Percentiles rank a stretch among this genome's conserved stretches.
These are phyloP conservation scores for Proliferodiscus dingleyae DNA, from an alignment of 2,329 filamentous ascomycete species.

Conservation along the genomic window DNA sequence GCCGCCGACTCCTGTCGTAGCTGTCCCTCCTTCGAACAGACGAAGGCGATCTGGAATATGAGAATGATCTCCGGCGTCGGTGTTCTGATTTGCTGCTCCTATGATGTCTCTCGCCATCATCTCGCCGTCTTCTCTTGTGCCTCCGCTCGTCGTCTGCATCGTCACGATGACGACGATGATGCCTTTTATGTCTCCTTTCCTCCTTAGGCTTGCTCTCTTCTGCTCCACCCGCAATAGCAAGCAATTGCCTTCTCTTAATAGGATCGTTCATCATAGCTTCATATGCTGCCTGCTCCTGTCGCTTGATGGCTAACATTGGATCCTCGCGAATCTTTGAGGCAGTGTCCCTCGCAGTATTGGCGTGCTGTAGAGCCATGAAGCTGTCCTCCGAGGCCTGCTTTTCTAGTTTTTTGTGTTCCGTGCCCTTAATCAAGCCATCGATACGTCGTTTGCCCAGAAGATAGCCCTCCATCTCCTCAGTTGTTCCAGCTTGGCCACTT, in stretches of 20 bases:
- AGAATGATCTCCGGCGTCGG: slow-evolving; percentile 40
- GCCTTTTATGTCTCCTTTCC: slow-evolving; percentile 42
- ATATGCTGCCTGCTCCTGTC: slow-evolving; percentile 78
- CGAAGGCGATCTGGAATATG: slow-evolving; percentile 30
- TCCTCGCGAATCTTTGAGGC: slow-evolving; percentile 85
- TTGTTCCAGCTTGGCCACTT: slow-evolving; percentile 66
- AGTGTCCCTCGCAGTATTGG: slow-evolving; percentile 73
- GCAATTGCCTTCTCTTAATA: slow-evolving; percentile 59
- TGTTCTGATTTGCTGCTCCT: slow-evolving; percentile 33
- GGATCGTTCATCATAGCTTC: slow-evolving; percentile 77
- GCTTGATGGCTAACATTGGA: slow-evolving; percentile 88
- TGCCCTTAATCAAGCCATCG: slow-evolving; percentile 78
- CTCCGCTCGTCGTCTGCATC: slow-evolving; percentile 35
- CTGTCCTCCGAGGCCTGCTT: slow-evolving; percentile 62
- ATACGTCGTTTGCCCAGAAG: slow-evolving; percentile 88
- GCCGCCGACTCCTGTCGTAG: slow-evolving; percentile 16
- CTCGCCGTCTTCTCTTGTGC: slow-evolving; percentile 39
- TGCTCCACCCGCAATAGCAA: slow-evolving; percentile 57
- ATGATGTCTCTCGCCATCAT: slow-evolving; percentile 32
- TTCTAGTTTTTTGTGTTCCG: slow-evolving; percentile 74
- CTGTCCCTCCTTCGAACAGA: slow-evolving; percentile 19
- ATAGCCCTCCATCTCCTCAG: slow-evolving; percentile 91
- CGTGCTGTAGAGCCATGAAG: slow-evolving; percentile 60
- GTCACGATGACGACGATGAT: slow-evolving; percentile 36
- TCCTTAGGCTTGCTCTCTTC: slow-evolving; percentile 42